Evolutionary conservation across 192 early-diverging fungal species (phyloP), one percentile per base, ranked within the genome.

Genomic region (Entrophospora sp.): DNA sequence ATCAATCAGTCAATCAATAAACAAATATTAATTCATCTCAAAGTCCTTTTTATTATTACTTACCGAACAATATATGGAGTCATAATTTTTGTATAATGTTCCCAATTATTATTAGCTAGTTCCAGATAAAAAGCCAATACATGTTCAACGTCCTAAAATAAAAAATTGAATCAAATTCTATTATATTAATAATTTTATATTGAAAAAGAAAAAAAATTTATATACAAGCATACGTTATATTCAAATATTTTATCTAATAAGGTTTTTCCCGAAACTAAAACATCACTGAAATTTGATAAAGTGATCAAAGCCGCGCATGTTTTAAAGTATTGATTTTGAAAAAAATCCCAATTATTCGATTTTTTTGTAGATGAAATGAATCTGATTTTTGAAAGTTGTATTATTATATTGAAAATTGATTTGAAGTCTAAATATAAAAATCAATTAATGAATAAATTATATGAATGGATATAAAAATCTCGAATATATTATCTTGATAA

Each of bases 41-140:
- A 25, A 28, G 10, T 20, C 18, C 16, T 28, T 32, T 28, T 35
- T 43, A 9, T 31, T 65, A 61, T 35, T 42, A 40, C n/a, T 58
- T 71, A 81, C 73, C 59, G 67, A 28, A 89, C 72, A 42, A 92
- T 72, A 59, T 87, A 78, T 13, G 91, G 89, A 22, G 92, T 71
- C 58, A 90, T 72, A 43, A 93, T 81, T 65, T 87, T 84, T 20
- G 83, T 83, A 67, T 83, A 91, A 56, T 91, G 84, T 31, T 74
- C 64, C 85, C 90, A 88, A 43, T 80, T 78, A 13, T 87, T 57
- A 14, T 80, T 79, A 27, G 78, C 77, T 9, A 94, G 75, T 4
- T 80, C 73, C 58, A 92, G 75, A 14, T 75, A 79, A 74, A 94
- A 90, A 12, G 80, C 73, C 46, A 90, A 76, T 12, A 90, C 79